These are phyloP conservation scores for Saccharomycopsis fermentans DNA, from an alignment of 805 yeast species.

Conservation along the genomic window DNA sequence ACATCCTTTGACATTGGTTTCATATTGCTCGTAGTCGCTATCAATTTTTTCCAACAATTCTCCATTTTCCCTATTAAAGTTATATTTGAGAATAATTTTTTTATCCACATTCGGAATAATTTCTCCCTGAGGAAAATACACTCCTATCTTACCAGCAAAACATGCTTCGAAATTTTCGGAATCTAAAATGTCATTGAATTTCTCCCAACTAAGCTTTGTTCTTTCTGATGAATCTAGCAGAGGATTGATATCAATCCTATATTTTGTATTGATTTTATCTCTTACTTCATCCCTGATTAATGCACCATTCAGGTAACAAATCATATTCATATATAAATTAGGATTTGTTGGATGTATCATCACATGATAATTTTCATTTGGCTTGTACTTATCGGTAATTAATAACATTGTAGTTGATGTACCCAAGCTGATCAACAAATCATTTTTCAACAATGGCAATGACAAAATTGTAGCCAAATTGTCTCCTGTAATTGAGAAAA, in stretches of 20 bases:
- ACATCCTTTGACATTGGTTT: constrained; percentile 63
- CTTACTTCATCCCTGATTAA: constrained; percentile 73
- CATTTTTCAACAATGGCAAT: constrained; percentile 65
- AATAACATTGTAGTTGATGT: constrained; percentile 85
- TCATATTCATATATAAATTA: constrained; percentile 83
- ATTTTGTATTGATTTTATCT: constrained; percentile 45
- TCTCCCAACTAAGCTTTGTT: constrained; percentile 41
- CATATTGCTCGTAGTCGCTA: constrained; percentile 35
- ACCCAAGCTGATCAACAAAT: constrained; percentile 73
- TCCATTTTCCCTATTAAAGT: constrained; percentile 29
- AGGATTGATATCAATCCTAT: constrained; percentile 19
- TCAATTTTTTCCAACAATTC: constrained; percentile 25
- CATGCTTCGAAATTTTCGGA: constrained; percentile 16
- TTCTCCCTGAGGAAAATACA: constrained; percentile 84
- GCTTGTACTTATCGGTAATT: constrained; percentile 66
- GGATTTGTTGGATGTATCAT: constrained; percentile 80
- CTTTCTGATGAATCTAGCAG: not conserved
- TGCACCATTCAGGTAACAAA: constrained; percentile 87
- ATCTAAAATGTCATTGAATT: constrained; percentile 47
- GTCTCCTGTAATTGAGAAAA: constrained; percentile 82
- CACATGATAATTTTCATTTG: constrained; percentile 75
- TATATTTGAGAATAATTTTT: constrained; percentile 39
- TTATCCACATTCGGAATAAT: constrained; percentile 66
- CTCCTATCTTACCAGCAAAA: constrained; percentile 46
- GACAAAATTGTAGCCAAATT: constrained; percentile 82